Percentiles rank a stretch among this genome's conserved stretches.
Evolutionary conservation across 106 monocot genomes (phyloP).

Genomic region (Platanthera zijinensis): DNA sequence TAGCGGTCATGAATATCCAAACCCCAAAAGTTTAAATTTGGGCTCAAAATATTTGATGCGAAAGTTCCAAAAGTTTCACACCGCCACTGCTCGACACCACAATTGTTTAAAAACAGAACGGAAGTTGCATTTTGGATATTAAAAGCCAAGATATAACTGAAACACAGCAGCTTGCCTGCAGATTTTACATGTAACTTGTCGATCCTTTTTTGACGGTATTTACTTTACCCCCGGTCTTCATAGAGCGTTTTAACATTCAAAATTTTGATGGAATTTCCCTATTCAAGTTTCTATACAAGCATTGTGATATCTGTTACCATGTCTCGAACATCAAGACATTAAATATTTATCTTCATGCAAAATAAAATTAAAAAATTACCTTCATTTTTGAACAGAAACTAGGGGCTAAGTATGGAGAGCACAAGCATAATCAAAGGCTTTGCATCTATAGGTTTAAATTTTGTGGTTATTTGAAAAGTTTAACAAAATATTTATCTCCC

Average conservation of each 20-base stretch:
- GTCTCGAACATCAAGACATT: not conserved
- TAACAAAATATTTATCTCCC: not conserved
- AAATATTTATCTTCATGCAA: not conserved
- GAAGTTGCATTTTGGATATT: not conserved
- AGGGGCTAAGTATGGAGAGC: not conserved
- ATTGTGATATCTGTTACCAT: not conserved
- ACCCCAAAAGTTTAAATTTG: too few relatives aligned
- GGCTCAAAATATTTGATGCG: too few relatives aligned
- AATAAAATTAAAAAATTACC: not conserved
- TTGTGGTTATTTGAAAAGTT: not conserved
- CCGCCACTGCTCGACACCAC: too few relatives aligned
- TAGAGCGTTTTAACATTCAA: not conserved
- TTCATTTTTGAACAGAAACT: not conserved
- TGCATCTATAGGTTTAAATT: not conserved
- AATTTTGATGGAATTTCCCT: not conserved
- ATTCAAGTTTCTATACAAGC: constrained; percentile 1
- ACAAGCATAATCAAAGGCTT: not conserved
- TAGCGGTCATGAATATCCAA: too few relatives aligned
- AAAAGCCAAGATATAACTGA: not conserved
- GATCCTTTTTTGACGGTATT: not conserved
- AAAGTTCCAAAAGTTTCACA: too few relatives aligned
- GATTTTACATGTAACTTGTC: not conserved
- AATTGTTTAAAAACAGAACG: too few relatives aligned
- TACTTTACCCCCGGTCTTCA: not conserved
- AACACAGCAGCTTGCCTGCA: not conserved